Conservation (phyloP, 2,329 filamentous ascomycete species). For the Tolypocladium ophioglossoides region DNA sequence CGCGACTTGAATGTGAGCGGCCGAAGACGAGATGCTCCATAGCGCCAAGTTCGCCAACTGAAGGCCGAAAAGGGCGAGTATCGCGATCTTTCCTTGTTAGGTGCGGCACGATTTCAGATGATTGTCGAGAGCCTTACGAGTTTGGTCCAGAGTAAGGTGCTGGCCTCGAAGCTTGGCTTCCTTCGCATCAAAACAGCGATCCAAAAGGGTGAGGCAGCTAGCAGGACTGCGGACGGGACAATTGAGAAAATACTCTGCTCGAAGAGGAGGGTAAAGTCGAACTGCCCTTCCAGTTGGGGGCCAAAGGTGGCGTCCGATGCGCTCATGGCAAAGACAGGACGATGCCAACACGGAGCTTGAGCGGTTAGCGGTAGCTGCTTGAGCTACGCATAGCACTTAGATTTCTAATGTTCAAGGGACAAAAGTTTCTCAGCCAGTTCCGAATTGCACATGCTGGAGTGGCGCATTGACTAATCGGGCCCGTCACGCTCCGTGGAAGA, state of each 20-base stretch:
- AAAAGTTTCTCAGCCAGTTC: too few species aligned
- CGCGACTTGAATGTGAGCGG: constrained; percentile 12
- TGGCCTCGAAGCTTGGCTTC: not conserved
- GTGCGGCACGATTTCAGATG: not conserved
- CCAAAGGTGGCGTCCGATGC: constrained; percentile 2
- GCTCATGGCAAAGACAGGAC: not conserved
- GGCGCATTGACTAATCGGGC: too few species aligned
- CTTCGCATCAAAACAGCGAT: constrained; percentile 2
- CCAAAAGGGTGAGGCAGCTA: constrained; percentile 1
- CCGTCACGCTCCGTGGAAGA: too few species aligned
- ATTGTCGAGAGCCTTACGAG: constrained; percentile 8
- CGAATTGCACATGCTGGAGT: too few species aligned
- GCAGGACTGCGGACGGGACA: constrained; percentile 1
- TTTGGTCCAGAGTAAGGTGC: constrained; percentile 8
- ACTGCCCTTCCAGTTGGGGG: constrained; percentile 1
- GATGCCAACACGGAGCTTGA: too few species aligned
- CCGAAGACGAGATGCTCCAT: constrained; percentile 4
- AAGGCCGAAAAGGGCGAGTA: constrained; percentile 13
- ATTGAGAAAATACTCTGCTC: constrained; percentile 7
- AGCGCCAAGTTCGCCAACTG: constrained; percentile 16
- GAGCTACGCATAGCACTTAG: too few species aligned
- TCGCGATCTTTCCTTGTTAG: constrained; percentile 5
- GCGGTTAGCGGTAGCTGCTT: too few species aligned
- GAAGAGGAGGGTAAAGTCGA: constrained; percentile 6
- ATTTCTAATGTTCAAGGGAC: too few species aligned